These are phyloP conservation scores for Aspergillus sp. DNA, from an alignment of 2,329 filamentous ascomycete genomes.

Conservation along the genomic window DNA sequence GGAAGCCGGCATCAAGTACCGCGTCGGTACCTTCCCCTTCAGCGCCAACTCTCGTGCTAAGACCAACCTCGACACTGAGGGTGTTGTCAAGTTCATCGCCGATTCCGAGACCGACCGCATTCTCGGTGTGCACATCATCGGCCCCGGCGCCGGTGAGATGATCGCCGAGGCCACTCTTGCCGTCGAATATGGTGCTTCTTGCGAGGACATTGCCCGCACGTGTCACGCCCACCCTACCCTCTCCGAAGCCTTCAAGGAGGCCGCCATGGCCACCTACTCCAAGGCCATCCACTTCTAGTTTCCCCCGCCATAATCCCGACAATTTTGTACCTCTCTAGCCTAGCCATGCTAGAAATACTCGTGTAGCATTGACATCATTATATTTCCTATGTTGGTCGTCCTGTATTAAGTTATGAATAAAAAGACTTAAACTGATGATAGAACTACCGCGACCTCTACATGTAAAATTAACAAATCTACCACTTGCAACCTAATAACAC, in stretches of 20 bases:
- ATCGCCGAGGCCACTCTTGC: slow-evolving; percentile 96
- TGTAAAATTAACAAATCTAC: too few relatives aligned
- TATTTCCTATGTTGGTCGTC: slow-evolving; percentile 27
- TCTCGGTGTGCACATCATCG: slow-evolving; percentile 94
- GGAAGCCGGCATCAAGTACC: slow-evolving; percentile 85
- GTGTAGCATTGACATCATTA: slow-evolving; percentile 40
- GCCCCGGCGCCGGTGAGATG: slow-evolving; percentile 96
- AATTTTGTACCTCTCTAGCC: slow-evolving; percentile 28
- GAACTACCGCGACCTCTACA: background rate
- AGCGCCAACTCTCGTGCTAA: slow-evolving; percentile 97
- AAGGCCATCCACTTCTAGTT: slow-evolving; percentile 92
- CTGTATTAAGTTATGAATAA: slow-evolving; percentile 22
- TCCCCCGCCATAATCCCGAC: slow-evolving; percentile 22
- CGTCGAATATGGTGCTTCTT: slow-evolving; percentile 92
- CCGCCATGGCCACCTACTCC: slow-evolving; percentile 93
- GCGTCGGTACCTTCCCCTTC: slow-evolving; percentile 93
- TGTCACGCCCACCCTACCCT: slow-evolving; percentile 96
- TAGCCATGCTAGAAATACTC: slow-evolving; percentile 38
- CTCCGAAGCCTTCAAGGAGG: slow-evolving; percentile 98
- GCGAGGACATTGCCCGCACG: slow-evolving; percentile 90
- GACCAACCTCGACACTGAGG: slow-evolving; percentile 96
- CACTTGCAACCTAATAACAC: too few relatives aligned
- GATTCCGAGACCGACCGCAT: slow-evolving; percentile 96
- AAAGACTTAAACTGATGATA: slow-evolving; percentile 14
- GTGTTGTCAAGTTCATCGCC: slow-evolving; percentile 93